phyloP scores from a whole-genome alignment of 2,329 filamentous ascomycete genomes.

The Davidsoniella virescens region DNA sequence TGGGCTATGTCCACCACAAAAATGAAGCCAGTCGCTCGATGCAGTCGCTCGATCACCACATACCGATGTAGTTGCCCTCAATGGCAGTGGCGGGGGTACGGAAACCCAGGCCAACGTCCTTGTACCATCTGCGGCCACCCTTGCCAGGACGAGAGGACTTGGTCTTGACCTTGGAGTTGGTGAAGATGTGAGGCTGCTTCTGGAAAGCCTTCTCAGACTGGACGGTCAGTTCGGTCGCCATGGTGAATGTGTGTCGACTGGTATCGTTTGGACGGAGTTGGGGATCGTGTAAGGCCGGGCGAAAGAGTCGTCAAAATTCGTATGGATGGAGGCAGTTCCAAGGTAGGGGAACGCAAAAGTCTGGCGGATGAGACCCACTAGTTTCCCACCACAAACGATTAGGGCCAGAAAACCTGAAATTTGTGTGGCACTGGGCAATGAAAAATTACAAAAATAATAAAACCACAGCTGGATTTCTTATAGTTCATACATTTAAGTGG shows the following conservation, averaged over 20 bases:
- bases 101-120: constrained; percentile 99
- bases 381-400: constrained; percentile 12
- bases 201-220: constrained; percentile 99
- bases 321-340: constrained; percentile 7
- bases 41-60: constrained; percentile 25
- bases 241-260: constrained; percentile 29
- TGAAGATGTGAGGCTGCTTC: constrained; percentile 99
- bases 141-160: constrained; percentile 76
- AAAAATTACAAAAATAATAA: background rate
- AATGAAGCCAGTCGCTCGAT: background rate
- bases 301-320: constrained; percentile 12
- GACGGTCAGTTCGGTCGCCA: constrained; percentile 98
- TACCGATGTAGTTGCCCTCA: constrained; percentile 98
- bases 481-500: background rate
- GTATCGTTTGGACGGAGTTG: constrained; percentile 13
- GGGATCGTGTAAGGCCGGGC: constrained; percentile 9
- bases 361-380: constrained; percentile 12
- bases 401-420: constrained; percentile 12
- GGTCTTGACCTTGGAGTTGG: constrained; percentile 85
- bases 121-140: constrained; percentile 89
- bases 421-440: constrained; percentile 10
- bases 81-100: constrained; percentile 96
- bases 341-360: constrained; percentile 13
- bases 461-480: background rate
- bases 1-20: background rate